Evolutionary conservation across 208 protist genomes (phyloP), one percentile per base, ranked within the genome.

Genomic region (Leishmania major): DNA sequence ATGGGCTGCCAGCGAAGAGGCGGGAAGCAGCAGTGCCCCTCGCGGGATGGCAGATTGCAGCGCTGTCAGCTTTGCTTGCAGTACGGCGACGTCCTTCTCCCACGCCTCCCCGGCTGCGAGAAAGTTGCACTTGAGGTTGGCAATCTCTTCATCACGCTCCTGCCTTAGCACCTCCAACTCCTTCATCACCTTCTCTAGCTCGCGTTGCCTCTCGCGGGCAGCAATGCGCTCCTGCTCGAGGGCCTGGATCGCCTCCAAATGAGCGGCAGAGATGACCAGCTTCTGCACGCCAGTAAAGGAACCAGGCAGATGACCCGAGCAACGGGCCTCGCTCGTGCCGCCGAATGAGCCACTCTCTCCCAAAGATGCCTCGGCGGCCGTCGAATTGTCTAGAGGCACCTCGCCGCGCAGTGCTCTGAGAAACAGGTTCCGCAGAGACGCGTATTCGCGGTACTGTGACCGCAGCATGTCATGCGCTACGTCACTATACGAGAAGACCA

Each of bases 71-170:
- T 94, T 92, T 22, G 90, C 86, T 76, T 91, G 88, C 43, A 96
- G 80, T 6, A 93, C 89, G 1, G 82, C 81, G 25, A 94, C 78
- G 76, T 94, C 91, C 64, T 74, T 87, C 51, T 86, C 71, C 91
- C 93, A 96, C 47, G 74, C 84, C 13, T 87, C 87, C 67, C 93
- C 89, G 1, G 91, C 88, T 2, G 83, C 83, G 25, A 75, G 74
- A 78, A 94, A 92, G 79, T 91, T 96, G 40, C 67, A 31, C 43
- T 91, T 79, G 53, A 96, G 66, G 22, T 87, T 82, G 4, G 60
- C 80, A 37, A 96, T 90, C 60, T 96, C 93, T 69, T 79, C 81
- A 78, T 94, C 91, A 1, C 91, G 77, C 49, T 93, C 87, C 4
- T 85, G 80, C 40, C 87, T 78, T 11, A 92, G 83, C 11, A 53